Base-by-base conservation (phyloP, 2,329 filamentous ascomycete species). In the Scleromitrula shiraiana region DNA sequence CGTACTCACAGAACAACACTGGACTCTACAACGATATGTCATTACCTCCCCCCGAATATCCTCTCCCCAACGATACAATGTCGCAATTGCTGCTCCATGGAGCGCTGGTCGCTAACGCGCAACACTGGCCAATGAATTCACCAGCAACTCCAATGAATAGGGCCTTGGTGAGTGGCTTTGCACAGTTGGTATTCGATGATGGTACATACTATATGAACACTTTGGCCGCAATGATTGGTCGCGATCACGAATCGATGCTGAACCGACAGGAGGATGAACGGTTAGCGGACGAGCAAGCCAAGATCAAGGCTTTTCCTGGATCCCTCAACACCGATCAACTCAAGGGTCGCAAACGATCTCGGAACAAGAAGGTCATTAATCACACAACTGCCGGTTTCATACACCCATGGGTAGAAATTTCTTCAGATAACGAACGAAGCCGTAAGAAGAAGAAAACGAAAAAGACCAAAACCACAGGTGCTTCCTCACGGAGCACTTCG, bases 201-300 rank as follows among this genome's bases (percentile, higher is more conserved):
- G 83, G 84, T 61, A 76, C 81, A 48, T 89, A 86, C 64, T 85
- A 86, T 65, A 85, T 90, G 80, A 87, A 81, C 43, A 88, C 83
- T 1, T 83, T 82, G 57, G 74, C 78, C 44, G 76, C 89, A 56
- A 77, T 85, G 49, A 78, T 90, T 23, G 85, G 84, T 46, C 81
- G 85, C 52, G 85, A 89, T 64, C 33, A 36, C n/a, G 33, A 36
- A 8, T 36, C 33, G 7, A 8, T 36, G n/a, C 20, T 14, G 24
- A 17, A 35, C 23, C 22, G 30, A 33, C 15, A 36, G 35, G 41
- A 24, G 7, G 15, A 37, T n/a, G n/a, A 17, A 36, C 33, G 29
- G 35, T 47, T 32, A 22, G 37, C 33, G n/a, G 39, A 32, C 10
- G 43, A 46, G 19, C 35, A 46, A 19, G 24, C 9, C 17, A 29